These are phyloP conservation scores for Solanum dulcamara DNA, from an alignment of 257 asterid genomes.

Conservation along the genomic window DNA sequence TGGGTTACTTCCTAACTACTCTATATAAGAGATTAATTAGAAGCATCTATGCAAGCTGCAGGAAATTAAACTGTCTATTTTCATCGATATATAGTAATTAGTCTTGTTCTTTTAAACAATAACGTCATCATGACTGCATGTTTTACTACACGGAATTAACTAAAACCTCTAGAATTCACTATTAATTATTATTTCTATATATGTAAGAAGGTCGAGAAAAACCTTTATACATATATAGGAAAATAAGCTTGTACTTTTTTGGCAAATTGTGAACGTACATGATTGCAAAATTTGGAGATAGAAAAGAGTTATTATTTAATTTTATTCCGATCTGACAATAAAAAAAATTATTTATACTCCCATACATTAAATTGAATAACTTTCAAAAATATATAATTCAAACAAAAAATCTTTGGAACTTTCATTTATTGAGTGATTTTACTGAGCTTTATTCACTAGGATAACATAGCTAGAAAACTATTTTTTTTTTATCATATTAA, in stretches of 20 bases:
- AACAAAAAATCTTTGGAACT: background rate
- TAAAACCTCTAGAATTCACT: background rate
- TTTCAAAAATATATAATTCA: background rate
- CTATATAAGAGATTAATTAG: background rate
- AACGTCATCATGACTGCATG: background rate
- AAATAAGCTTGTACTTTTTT: background rate
- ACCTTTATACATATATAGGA: background rate
- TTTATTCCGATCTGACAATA: background rate
- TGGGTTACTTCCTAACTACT: background rate
- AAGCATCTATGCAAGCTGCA: background rate
- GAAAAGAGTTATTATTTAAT: too few species aligned
- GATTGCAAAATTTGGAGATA: background rate
- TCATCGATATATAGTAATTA: background rate
- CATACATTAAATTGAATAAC: background rate
- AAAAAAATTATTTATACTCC: background rate
- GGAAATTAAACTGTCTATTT: background rate
- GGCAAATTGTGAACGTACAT: background rate
- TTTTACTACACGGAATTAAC: background rate
- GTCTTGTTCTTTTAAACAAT: background rate
- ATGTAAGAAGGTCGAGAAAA: background rate
- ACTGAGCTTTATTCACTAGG: background rate
- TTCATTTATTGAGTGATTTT: background rate
- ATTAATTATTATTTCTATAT: background rate
- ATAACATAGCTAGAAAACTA: background rate
- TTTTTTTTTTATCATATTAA: background rate